A percentile compares a stretch with the other conserved stretches of the same genome.
Evolutionary conservation across 495 filamentous ascomycete genomes (phyloP).

Genomic region (Ramalina intermedia): DNA sequence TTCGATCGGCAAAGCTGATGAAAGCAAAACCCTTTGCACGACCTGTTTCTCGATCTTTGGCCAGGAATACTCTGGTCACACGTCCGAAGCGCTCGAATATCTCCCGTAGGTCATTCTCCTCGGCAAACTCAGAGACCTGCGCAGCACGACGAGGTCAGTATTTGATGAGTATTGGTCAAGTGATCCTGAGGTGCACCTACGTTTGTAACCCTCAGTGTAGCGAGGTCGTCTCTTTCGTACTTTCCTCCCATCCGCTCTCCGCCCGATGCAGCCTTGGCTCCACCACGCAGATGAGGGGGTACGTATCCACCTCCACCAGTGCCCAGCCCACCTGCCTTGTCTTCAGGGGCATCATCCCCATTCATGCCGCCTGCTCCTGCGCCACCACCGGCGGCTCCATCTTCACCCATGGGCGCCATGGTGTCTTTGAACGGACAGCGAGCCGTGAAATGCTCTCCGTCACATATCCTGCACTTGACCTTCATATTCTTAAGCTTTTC

Average conservation of each 20-base stretch:
- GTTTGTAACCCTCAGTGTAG: conserved; percentile 92
- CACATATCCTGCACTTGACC: conserved; percentile 98
- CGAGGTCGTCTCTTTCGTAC: conserved; percentile 90
- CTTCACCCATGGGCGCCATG: conserved; percentile 60
- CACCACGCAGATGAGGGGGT: conserved; percentile 77
- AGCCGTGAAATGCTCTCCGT: conserved; percentile 95
- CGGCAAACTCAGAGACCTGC: conserved; percentile 90
- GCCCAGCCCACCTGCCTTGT: conserved; percentile 40
- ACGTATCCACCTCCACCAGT: conserved; percentile 73
- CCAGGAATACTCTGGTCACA: conserved; percentile 91
- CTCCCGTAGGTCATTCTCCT: conserved; percentile 84
- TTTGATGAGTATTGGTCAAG: background rate
- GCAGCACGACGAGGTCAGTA: conserved; percentile 6
- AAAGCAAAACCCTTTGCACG: conserved; percentile 96
- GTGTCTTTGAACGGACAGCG: conserved; percentile 82
- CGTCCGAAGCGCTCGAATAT: conserved; percentile 96
- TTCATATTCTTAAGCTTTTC: conserved; percentile 95
- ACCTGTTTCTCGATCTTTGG: conserved; percentile 90
- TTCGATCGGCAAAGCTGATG: conserved; percentile 82
- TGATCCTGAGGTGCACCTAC: conserved; percentile 37
- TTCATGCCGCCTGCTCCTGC: conserved; percentile 39
- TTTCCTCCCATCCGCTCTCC: conserved; percentile 90
- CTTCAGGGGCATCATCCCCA: conserved; percentile 31
- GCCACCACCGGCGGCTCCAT: conserved; percentile 27
- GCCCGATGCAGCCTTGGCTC: conserved; percentile 42